phyloP scores from a whole-genome alignment of 202 grass and related monocot species.

The Carex sylvatica region DNA sequence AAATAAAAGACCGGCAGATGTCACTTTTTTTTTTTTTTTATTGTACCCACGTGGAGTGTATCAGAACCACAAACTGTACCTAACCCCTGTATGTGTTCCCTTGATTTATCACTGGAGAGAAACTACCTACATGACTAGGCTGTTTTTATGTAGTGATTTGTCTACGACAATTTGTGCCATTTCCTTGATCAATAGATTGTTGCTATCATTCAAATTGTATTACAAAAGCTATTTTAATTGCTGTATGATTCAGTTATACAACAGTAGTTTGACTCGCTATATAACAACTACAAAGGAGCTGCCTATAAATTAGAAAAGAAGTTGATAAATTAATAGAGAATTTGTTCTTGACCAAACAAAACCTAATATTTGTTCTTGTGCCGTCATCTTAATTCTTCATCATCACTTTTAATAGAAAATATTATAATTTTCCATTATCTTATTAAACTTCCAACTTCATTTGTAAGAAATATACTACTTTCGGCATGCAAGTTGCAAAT shows the following conservation, averaged over 20 bases:
- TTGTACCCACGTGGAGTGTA: background rate
- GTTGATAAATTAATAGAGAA: background rate
- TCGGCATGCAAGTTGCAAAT: background rate
- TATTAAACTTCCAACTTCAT: background rate
- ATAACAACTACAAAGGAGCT: background rate
- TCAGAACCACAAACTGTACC: background rate
- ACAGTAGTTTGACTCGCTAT: background rate
- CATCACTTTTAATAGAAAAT: background rate
- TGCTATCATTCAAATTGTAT: background rate
- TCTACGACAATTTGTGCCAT: background rate
- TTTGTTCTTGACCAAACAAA: background rate
- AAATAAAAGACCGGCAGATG: background rate
- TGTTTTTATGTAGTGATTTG: background rate
- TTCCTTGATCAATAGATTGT: background rate
- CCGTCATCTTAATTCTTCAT: background rate
- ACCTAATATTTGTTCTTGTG: background rate
- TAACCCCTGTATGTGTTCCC: background rate
- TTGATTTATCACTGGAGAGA: background rate
- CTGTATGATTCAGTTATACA: background rate
- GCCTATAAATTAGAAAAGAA: background rate
- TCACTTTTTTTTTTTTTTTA: background rate
- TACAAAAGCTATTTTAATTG: background rate
- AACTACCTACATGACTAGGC: background rate
- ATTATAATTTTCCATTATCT: background rate
- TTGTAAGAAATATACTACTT: background rate